A percentile compares a stretch with the other conserved stretches of the same genome.
These are phyloP conservation scores for Xerocomus nothofagi DNA, from an alignment of 1,284 basidiomycete genomes.

Conservation along the genomic window DNA sequence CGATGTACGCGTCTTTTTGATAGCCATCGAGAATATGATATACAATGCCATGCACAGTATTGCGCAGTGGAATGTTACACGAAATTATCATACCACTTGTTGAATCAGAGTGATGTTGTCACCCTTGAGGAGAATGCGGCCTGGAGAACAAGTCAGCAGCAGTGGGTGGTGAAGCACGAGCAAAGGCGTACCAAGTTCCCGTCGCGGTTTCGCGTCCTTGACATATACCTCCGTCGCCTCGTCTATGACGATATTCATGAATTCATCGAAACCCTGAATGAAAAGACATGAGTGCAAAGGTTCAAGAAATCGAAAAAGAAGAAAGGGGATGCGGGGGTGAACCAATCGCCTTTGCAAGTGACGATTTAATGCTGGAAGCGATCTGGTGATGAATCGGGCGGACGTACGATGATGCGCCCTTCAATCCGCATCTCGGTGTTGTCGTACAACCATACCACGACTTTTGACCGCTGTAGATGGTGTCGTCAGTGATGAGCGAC, in stretches of 20 bases:
- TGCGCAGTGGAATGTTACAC: conserved; percentile 18
- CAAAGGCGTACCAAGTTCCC: conserved; percentile 64
- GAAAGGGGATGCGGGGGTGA: conserved; percentile 1
- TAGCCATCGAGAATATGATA: conserved; percentile 14
- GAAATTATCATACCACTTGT: conserved; percentile 46
- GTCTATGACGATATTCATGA: conserved; percentile 99
- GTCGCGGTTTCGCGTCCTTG: conserved; percentile 80
- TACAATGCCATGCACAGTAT: conserved; percentile 20
- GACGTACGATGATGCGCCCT: conserved; percentile 91
- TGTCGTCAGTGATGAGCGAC: conserved; percentile 16
- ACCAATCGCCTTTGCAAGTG: conserved; percentile 29
- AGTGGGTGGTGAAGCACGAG: not conserved
- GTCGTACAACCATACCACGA: conserved; percentile 96
- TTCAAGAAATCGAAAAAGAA: conserved; percentile 2
- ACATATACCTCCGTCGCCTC: conserved; percentile 93
- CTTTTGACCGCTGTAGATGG: conserved; percentile 69
- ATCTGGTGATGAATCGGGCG: conserved; percentile 19
- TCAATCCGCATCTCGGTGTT: conserved; percentile 97
- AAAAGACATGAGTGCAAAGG: conserved; percentile 11
- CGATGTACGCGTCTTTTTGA: conserved; percentile 3
- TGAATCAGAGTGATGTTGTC: conserved; percentile 97
- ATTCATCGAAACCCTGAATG: conserved; percentile 95
- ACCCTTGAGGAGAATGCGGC: conserved; percentile 91
- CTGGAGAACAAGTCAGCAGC: conserved; percentile 42
- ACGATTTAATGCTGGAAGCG: conserved; percentile 31